Evolutionary conservation across 805 yeast species (phyloP).

Genomic region (Metschnikowia shivogae): DNA sequence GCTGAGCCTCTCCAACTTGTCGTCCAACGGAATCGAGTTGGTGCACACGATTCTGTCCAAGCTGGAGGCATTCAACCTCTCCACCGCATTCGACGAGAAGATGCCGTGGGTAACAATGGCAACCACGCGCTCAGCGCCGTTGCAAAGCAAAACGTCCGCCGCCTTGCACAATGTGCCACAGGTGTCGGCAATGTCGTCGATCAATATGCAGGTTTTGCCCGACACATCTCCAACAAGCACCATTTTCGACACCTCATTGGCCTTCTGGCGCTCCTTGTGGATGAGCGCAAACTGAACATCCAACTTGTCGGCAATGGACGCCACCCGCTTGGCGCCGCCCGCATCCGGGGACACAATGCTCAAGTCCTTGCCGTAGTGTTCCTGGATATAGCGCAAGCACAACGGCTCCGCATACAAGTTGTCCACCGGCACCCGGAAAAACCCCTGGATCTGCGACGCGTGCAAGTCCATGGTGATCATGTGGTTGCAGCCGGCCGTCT

Average conservation of each 20-base stretch:
- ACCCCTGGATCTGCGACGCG: conserved; percentile 97
- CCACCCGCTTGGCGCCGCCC: conserved; percentile 98
- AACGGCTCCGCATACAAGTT: conserved; percentile 94
- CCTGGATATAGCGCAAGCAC: conserved; percentile 75
- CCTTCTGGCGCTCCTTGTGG: conserved; percentile 92
- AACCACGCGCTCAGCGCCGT: conserved; percentile 80
- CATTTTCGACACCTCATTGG: conserved; percentile 93
- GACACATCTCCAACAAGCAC: conserved; percentile 93
- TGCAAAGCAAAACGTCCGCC: conserved; percentile 74
- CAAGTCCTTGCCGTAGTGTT: conserved; percentile 50
- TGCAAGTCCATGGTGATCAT: conserved; percentile 96
- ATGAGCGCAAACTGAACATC: conserved; percentile 93
- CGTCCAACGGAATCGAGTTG: conserved; percentile 83
- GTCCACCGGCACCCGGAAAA: conserved; percentile 92
- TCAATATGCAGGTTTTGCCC: conserved; percentile 75
- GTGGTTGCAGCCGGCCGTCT: conserved; percentile 93
- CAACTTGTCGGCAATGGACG: conserved; percentile 85
- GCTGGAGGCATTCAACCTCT: conserved; percentile 62
- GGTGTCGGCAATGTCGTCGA: conserved; percentile 98
- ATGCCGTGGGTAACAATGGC: conserved; percentile 97
- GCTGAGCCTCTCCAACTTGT: conserved; percentile 52
- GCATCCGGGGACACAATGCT: conserved; percentile 96
- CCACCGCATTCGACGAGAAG: conserved; percentile 78
- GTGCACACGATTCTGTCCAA: conserved; percentile 81
- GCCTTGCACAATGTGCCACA: conserved; percentile 97